Conservation (phyloP, 1,284 basidiomycete species). For the Microbotryum silenes-acaulis region DNA sequence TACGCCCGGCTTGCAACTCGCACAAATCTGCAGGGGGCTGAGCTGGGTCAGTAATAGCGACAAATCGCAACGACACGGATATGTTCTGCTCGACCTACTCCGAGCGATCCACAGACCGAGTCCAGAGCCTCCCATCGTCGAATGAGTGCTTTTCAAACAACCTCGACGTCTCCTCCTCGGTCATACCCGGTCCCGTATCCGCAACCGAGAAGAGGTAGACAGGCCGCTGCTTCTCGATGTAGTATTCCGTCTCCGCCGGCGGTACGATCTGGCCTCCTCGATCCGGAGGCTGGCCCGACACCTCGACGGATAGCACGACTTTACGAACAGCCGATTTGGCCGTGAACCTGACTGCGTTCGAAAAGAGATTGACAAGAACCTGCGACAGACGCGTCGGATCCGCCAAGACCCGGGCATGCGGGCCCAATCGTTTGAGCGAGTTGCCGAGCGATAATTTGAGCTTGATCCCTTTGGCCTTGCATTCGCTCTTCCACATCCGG, state of each 20-base stretch:
- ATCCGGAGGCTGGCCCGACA: slow-evolving; percentile 13
- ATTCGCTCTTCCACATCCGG: slow-evolving; percentile 25
- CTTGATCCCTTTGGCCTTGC: slow-evolving; percentile 15
- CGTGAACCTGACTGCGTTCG: slow-evolving; percentile 27
- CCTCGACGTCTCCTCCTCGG: slow-evolving; percentile 15
- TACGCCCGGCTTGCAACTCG: slow-evolving; percentile 21
- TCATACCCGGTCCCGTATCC: slow-evolving; percentile 28
- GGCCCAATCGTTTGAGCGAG: slow-evolving; percentile 19
- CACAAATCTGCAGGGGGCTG: slow-evolving; percentile 14
- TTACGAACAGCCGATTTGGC: slow-evolving; percentile 13
- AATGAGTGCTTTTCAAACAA: slow-evolving; percentile 24
- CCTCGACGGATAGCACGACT: slow-evolving; percentile 24
- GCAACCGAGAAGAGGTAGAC: slow-evolving; percentile 22
- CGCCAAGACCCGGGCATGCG: slow-evolving; percentile 19
- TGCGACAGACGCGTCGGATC: slow-evolving; percentile 13
- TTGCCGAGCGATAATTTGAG: slow-evolving; percentile 21
- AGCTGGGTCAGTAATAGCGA: no score
- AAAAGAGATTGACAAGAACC: slow-evolving; percentile 18
- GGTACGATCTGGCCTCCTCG: slow-evolving; percentile 16
- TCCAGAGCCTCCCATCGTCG: slow-evolving; percentile 19
- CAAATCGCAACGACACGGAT: no score
- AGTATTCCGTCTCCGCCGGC: slow-evolving; percentile 16
- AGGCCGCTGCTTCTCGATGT: slow-evolving; percentile 14
- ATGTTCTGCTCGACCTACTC: background rate
- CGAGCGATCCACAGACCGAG: slow-evolving; percentile 21